These are phyloP conservation scores for Populus nigra DNA, from an alignment of 345 rosid genomes.

Conservation along the genomic window DNA sequence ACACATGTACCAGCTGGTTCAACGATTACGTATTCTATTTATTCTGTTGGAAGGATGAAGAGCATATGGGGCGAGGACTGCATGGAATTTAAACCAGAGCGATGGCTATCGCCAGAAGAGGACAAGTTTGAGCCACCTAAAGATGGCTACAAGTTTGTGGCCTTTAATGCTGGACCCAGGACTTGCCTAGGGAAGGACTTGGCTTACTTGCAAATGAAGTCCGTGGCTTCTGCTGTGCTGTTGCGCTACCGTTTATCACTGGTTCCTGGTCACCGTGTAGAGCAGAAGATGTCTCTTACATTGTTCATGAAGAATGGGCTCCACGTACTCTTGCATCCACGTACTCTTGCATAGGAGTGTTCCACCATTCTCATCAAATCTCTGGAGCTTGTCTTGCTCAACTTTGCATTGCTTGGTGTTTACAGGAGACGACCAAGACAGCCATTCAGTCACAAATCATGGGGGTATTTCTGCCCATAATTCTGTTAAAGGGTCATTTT, in stretches of 20 bases:
- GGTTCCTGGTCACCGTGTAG: slow-evolving; percentile 74
- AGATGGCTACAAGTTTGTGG: slow-evolving; percentile 78
- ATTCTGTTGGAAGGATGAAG: slow-evolving; percentile 86
- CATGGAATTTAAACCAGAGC: slow-evolving; percentile 69
- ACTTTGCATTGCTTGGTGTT: not conserved
- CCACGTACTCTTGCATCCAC: slow-evolving; percentile 69
- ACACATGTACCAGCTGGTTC: slow-evolving; percentile 78
- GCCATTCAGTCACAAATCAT: slow-evolving; percentile 5
- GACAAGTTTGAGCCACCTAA: slow-evolving; percentile 62
- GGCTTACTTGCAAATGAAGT: slow-evolving; percentile 90
- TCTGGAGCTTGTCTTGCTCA: not conserved
- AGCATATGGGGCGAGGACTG: slow-evolving; percentile 91
- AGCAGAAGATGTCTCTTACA: slow-evolving; percentile 94
- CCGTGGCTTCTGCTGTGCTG: slow-evolving; percentile 79
- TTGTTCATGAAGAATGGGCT: slow-evolving; percentile 89
- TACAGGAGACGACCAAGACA: not conserved
- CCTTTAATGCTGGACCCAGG: slow-evolving; percentile 92
- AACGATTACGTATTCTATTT: slow-evolving; percentile 81
- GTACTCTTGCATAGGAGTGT: slow-evolving; percentile 29
- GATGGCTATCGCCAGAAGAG: slow-evolving; percentile 68
- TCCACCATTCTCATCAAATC: not conserved
- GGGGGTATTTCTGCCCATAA: not conserved
- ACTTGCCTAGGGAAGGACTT: slow-evolving; percentile 89
- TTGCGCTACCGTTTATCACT: slow-evolving; percentile 66
- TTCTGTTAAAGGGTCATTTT: slow-evolving; percentile 5